Percentiles rank a stretch among this genome's conserved stretches.
Conservation (phyloP, 176 grass and related monocot species). For the Ananas comosus region DNA sequence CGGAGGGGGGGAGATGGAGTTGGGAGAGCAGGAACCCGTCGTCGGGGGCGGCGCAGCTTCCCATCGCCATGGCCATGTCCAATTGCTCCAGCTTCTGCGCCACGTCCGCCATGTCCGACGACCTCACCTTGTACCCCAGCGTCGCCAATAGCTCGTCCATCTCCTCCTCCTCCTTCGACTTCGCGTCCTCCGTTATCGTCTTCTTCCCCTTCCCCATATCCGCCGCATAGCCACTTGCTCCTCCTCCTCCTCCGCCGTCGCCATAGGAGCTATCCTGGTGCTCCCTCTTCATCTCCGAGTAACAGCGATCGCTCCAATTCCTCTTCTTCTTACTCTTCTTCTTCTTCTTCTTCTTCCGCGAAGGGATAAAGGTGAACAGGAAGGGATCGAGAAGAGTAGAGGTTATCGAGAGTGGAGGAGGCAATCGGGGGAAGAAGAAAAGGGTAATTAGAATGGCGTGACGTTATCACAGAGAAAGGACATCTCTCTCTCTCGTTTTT, state of each 20-base stretch:
- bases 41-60: constrained; percentile 25
- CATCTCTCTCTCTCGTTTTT: constrained; percentile 23
- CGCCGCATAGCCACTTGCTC: constrained; percentile 23
- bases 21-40: constrained; percentile 29
- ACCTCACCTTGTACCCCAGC: constrained; percentile 90
- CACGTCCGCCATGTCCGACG: constrained; percentile 95
- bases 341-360: constrained; percentile 29
- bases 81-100: constrained; percentile 98
- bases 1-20: constrained; percentile 34
- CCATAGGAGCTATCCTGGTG: constrained; percentile 45
- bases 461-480: constrained; percentile 18
- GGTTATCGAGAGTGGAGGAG: background rate
- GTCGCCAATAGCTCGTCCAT: constrained; percentile 81
- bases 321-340: background rate
- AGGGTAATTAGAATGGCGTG: background rate
- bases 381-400: background rate
- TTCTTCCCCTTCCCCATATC: constrained; percentile 24
- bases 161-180: constrained; percentile 57
- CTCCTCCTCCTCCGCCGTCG: constrained; percentile 32
- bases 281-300: constrained; percentile 60
- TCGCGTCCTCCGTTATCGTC: constrained; percentile 26
- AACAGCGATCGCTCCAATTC: constrained; percentile 1
- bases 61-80: constrained; percentile 92
- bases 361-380: constrained; percentile 21
- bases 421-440: background rate